phyloP scores from a whole-genome alignment of 148 eudicot species.

The Limonium bicolor region DNA sequence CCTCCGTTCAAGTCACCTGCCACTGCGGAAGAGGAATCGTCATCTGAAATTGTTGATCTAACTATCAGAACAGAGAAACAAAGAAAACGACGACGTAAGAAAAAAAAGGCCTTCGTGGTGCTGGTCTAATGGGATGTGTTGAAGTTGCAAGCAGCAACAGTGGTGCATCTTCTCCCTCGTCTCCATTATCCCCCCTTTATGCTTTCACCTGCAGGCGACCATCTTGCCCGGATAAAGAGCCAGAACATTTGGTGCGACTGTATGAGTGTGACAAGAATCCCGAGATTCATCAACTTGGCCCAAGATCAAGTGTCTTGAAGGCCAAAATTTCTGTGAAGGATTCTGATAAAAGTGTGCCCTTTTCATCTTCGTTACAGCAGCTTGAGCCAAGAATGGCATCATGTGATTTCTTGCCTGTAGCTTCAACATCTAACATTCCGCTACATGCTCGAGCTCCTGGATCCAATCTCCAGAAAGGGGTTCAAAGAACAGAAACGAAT shows the following conservation, averaged over 20 bases:
- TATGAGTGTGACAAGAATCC: slow-evolving; percentile 9
- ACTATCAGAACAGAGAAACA: slow-evolving; percentile 59
- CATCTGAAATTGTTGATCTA: slow-evolving; percentile 15
- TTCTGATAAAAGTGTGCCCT: slow-evolving; percentile 4
- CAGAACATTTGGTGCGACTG: slow-evolving; percentile 2
- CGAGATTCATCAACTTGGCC: slow-evolving; percentile 7
- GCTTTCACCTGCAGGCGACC: slow-evolving; percentile 25
- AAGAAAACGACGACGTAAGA: slow-evolving; percentile 47
- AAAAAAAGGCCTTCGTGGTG: slow-evolving; percentile 31
- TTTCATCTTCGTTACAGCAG: slow-evolving; percentile 12
- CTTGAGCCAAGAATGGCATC: slow-evolving; percentile 9
- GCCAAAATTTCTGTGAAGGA: slow-evolving; percentile 13
- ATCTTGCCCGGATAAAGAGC: slow-evolving; percentile 17
- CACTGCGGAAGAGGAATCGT: background rate
- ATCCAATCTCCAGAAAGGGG: slow-evolving; percentile 20
- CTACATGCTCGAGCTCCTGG: slow-evolving; percentile 71
- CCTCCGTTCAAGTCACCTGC: slow-evolving; percentile 3
- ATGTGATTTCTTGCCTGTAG: slow-evolving; percentile 28
- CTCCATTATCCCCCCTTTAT: slow-evolving; percentile 58
- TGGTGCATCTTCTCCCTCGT: slow-evolving; percentile 83
- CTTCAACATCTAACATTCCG: slow-evolving; percentile 26
- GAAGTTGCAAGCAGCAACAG: slow-evolving; percentile 90
- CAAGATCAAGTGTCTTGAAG: slow-evolving; percentile 7
- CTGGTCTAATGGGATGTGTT: slow-evolving; percentile 27
- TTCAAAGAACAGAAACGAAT: slow-evolving; percentile 16